Percentiles rank a stretch among this genome's conserved stretches.
phyloP scores from a whole-genome alignment of 2,329 filamentous ascomycete genomes.

The Sporothrix pallida region DNA sequence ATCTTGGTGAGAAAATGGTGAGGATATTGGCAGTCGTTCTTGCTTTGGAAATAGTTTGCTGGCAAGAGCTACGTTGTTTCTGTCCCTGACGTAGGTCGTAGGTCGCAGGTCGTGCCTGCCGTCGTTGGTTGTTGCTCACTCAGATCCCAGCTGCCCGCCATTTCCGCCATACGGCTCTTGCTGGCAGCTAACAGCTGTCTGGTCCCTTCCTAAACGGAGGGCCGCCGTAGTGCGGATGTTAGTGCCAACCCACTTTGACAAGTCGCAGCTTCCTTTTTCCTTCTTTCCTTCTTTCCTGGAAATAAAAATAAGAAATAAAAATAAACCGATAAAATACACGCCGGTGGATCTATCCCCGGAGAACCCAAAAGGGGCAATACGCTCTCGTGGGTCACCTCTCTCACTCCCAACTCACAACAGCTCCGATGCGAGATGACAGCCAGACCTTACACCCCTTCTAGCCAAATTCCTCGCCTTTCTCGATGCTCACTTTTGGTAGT shows the following conservation, averaged over 20 bases:
- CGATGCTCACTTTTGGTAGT: not conserved
- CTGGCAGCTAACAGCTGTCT: not conserved
- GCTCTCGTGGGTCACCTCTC: not conserved
- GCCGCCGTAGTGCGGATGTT: conserved; percentile 2
- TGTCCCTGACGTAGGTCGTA: not conserved
- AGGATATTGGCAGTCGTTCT: not conserved
- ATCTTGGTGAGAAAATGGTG: not conserved
- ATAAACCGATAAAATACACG: not conserved
- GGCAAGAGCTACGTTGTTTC: not conserved
- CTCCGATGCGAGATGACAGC: not conserved
- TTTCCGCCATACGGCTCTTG: not conserved
- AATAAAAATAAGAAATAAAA: not conserved
- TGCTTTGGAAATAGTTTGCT: too few species aligned
- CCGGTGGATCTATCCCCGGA: conserved; percentile 6
- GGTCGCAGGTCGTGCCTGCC: not conserved
- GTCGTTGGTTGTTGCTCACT: conserved; percentile 9
- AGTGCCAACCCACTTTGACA: conserved; percentile 5
- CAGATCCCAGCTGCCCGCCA: not conserved
- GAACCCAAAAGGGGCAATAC: conserved; percentile 21
- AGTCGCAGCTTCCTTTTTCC: conserved; percentile 8
- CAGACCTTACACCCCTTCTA: too few species aligned
- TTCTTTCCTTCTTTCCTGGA: not conserved
- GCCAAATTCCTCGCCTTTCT: not conserved
- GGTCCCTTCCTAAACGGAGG: conserved; percentile 7
- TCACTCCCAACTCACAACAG: not conserved